phyloP scores from a whole-genome alignment of 2,329 filamentous ascomycete genomes.

The Cordyceps pruinosa region DNA sequence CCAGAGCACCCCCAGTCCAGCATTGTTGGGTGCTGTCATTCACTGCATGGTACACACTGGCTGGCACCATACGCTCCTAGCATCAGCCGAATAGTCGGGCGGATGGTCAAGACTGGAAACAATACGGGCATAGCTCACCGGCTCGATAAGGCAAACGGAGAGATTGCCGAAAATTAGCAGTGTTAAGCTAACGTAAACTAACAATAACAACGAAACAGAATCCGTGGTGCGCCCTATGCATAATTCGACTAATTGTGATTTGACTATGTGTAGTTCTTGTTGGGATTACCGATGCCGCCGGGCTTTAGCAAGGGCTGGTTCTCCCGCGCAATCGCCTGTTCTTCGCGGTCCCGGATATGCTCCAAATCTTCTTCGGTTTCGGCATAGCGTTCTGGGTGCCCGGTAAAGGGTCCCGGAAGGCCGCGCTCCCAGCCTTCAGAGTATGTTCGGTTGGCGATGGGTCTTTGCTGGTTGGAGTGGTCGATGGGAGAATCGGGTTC shows the following conservation, averaged over 20 bases:
- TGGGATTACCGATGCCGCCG: slow-evolving; percentile 42
- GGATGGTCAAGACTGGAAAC: too few species aligned
- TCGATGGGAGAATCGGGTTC: slow-evolving; percentile 24
- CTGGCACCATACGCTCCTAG: too few species aligned
- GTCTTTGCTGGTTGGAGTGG: slow-evolving; percentile 24
- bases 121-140: too few species aligned
- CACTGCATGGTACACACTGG: too few species aligned
- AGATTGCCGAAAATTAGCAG: background rate
- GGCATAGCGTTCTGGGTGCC: slow-evolving; percentile 45
- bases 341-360: slow-evolving; percentile 43
- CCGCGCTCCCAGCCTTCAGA: slow-evolving; percentile 46
- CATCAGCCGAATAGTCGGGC: too few species aligned
- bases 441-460: slow-evolving; percentile 36
- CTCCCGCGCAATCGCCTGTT: slow-evolving; percentile 43
- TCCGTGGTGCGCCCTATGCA: background rate
- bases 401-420: slow-evolving; percentile 43
- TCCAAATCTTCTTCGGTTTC: slow-evolving; percentile 45
- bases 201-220: background rate
- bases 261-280: slow-evolving; percentile 31
- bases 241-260: background rate
- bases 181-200: slow-evolving; percentile 3
- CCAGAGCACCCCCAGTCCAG: too few species aligned
- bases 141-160: background rate
- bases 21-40: too few species aligned
- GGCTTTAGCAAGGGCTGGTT: slow-evolving; percentile 44